Evolutionary conservation across 2,329 filamentous ascomycete species (phyloP).

Genomic region (Ascochyta fabae): DNA sequence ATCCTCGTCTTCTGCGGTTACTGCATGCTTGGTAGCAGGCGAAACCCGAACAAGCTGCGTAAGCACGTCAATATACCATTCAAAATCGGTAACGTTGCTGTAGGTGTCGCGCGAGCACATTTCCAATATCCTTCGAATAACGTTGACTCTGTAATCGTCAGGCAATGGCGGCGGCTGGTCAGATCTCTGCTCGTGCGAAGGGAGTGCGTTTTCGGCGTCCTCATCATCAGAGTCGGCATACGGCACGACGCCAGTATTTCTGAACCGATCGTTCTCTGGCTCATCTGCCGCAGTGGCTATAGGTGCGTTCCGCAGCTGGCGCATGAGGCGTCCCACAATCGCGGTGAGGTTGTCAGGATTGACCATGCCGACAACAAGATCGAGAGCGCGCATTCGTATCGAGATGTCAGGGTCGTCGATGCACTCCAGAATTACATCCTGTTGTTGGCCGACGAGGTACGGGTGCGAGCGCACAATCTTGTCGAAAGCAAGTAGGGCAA

Average conservation of each 20-base stretch:
- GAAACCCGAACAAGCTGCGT: constrained; percentile 79
- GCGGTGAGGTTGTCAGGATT: constrained; percentile 81
- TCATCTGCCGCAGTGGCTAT: constrained; percentile 58
- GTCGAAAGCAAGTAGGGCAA: constrained; percentile 92
- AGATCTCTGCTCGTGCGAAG: constrained; percentile 57
- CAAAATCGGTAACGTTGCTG: constrained; percentile 84
- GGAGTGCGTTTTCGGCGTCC: constrained; percentile 62
- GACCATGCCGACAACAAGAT: constrained; percentile 93
- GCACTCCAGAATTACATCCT: constrained; percentile 95
- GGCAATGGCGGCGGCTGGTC: constrained; percentile 69
- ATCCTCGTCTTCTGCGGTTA: constrained; percentile 35
- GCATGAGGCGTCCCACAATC: constrained; percentile 85
- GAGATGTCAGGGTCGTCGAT: constrained; percentile 96
- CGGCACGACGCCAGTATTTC: constrained; percentile 53
- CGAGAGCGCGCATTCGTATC: constrained; percentile 89
- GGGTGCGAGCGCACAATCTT: constrained; percentile 91
- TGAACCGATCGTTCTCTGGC: constrained; percentile 55
- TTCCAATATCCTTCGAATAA: constrained; percentile 80
- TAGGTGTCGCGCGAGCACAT: constrained; percentile 95
- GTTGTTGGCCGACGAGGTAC: constrained; percentile 85
- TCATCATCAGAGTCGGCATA: constrained; percentile 65
- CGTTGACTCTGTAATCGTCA: constrained; percentile 82
- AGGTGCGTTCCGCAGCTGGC: constrained; percentile 75
- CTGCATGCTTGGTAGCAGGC: constrained; percentile 56
- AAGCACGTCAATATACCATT: constrained; percentile 94